Conservation (phyloP, 139 green algal species). For the Zygnema circumcarinatum region DNA sequence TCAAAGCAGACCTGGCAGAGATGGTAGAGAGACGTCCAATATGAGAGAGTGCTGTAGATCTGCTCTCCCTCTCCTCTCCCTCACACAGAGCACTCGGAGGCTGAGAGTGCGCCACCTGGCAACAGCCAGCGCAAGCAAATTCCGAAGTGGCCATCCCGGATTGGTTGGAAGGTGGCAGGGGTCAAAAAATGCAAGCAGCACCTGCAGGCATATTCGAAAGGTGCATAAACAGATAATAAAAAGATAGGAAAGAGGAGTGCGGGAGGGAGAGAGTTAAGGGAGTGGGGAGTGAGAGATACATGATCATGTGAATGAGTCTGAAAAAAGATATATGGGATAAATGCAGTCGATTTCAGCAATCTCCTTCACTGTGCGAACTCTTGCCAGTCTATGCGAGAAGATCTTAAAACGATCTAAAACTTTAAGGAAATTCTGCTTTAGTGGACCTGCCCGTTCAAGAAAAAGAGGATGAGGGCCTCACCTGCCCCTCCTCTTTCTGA, state of each 20-base stretch:
- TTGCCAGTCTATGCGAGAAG: too few relatives aligned
- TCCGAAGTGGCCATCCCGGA: conserved; percentile 87
- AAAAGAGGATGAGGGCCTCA: conserved; percentile 1
- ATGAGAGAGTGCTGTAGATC: conserved; percentile 58
- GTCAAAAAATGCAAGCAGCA: conserved; percentile 67
- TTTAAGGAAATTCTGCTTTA: too few relatives aligned
- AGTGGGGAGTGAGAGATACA: background rate
- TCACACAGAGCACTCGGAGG: conserved; percentile 78
- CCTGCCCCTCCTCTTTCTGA: background rate
- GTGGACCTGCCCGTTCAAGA: too few relatives aligned
- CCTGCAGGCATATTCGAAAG: background rate
- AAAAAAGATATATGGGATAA: too few relatives aligned
- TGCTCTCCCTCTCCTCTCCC: conserved; percentile 61
- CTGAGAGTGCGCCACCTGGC: conserved; percentile 25
- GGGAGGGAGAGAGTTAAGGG: conserved; percentile 1
- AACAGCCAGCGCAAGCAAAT: conserved; percentile 79
- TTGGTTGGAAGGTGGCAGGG: conserved; percentile 64
- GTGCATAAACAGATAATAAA: background rate
- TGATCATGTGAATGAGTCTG: background rate
- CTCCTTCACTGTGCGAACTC: too few relatives aligned
- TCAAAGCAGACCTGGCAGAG: conserved; percentile 38
- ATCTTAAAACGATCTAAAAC: too few relatives aligned
- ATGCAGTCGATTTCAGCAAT: too few relatives aligned
- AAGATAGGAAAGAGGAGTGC: background rate
- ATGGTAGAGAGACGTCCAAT: conserved; percentile 67